phyloP scores from a whole-genome alignment of 805 yeast species.

The Ogataea ganodermae region DNA sequence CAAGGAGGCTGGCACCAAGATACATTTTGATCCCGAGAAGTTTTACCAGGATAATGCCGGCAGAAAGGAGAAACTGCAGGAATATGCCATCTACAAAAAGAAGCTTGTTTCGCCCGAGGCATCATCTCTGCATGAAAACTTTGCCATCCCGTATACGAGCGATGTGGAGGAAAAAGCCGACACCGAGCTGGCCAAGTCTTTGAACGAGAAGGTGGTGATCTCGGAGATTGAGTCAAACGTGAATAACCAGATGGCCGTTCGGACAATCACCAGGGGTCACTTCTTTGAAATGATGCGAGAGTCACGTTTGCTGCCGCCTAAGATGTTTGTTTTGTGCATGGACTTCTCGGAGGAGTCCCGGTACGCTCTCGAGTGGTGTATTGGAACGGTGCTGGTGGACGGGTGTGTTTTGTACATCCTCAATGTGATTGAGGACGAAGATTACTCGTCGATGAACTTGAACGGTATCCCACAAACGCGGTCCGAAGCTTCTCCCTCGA shows the following conservation, averaged over 20 bases:
- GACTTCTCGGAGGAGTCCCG: conserved; percentile 82
- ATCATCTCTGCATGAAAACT: conserved; percentile 30
- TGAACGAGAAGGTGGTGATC: conserved; percentile 54
- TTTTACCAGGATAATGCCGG: conserved; percentile 51
- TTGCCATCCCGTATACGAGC: conserved; percentile 61
- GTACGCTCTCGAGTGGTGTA: conserved; percentile 84
- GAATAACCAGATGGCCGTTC: conserved; percentile 58
- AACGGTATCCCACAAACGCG: conserved; percentile 35
- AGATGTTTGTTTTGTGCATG: conserved; percentile 73
- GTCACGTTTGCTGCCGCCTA: conserved; percentile 32
- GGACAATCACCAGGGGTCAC: conserved; percentile 70
- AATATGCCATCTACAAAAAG: conserved; percentile 58
- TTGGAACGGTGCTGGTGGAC: conserved; percentile 81
- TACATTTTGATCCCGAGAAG: conserved; percentile 45
- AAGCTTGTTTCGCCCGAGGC: conserved; percentile 62
- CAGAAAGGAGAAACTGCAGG: conserved; percentile 53
- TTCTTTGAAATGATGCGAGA: conserved; percentile 48
- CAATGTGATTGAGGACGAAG: conserved; percentile 53
- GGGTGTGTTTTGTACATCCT: conserved; percentile 80
- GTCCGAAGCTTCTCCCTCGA: conserved; percentile 1
- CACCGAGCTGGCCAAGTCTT: conserved; percentile 54
- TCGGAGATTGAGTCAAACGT: conserved; percentile 57
- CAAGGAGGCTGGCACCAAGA: conserved; percentile 42
- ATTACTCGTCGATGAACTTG: conserved; percentile 36
- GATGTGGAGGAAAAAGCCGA: conserved; percentile 67